Evolutionary conservation across 192 early-diverging fungal species (phyloP).

Genomic region (Globomyces pollinis-pini): DNA sequence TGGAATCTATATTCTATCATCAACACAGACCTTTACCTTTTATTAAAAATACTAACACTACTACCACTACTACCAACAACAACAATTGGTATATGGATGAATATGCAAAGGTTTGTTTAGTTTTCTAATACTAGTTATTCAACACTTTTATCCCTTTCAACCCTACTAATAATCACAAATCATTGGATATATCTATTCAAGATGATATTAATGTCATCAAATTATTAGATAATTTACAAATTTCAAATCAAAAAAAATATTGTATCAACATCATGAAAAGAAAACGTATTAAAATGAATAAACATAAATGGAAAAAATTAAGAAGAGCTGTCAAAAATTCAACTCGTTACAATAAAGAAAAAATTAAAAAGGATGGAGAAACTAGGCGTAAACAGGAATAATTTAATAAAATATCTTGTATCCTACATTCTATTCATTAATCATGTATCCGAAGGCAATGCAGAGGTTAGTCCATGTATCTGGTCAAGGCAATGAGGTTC

Average conservation of each 20-base stretch:
- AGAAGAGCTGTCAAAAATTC: constrained; percentile 32
- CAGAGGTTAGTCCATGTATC: too few species aligned
- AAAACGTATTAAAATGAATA: constrained; percentile 89
- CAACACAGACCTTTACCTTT: constrained; percentile 9
- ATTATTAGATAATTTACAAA: background rate
- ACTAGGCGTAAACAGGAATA: constrained; percentile 36
- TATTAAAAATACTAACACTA: background rate
- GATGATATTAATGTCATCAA: background rate
- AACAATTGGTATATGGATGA: constrained; percentile 3
- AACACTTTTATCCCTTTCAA: background rate
- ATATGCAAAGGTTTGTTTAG: too few species aligned
- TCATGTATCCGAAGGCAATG: too few species aligned
- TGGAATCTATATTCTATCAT: constrained; percentile 3
- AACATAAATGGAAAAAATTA: constrained; percentile 91
- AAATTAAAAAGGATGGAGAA: constrained; percentile 26
- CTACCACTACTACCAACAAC: background rate
- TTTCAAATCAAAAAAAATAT: background rate
- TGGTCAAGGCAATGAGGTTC: constrained; percentile 11
- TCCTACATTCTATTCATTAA: constrained; percentile 26
- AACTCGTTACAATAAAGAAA: constrained; percentile 36
- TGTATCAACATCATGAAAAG: constrained; percentile 71
- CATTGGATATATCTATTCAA: background rate
- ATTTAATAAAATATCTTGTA: constrained; percentile 27
- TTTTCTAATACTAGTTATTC: too few species aligned
- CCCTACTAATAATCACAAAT: background rate